Base-by-base conservation (phyloP, 2,329 filamentous ascomycete genomes). In the Aquanectria penicillioides region DNA sequence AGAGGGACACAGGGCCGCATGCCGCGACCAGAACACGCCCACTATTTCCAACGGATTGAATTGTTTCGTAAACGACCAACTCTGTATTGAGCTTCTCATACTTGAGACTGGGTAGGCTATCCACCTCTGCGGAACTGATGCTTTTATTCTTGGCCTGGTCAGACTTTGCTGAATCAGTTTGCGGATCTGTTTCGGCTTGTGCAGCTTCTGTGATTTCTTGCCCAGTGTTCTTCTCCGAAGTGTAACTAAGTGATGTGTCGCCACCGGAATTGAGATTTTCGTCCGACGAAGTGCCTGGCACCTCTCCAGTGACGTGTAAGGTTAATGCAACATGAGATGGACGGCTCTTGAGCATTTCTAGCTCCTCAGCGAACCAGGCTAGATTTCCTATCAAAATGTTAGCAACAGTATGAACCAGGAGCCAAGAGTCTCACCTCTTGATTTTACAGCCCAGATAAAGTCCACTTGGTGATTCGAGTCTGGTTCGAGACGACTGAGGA, bases 381-480 rank as follows among this genome's bases (percentile, higher is more conserved):
- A 44, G 10, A 12, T 44, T 44, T 22, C 31, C 40, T 44, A 11
- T 5, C 3, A n/a, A 31, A 18, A 4, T 9, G 12, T 44, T n/a
- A 44, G 25, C 11, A n/a, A 6, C 2, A 6, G 3, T 22, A n/a
- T 12, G 1, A 3, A 17, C 15, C 10, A 11, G 5, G 9, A 10
- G n/a, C n/a, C 2, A 1, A 29, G 4, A 6, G 2, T 17, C n/a
- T 31, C 15, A 64, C 52, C 61, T 13, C 25, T 37, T 5, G 26
- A 29, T 22, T 29, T 64, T 2, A 62, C 52, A 2, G 62, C 52
- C 62, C 62, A 64, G 12, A 64, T 20, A n/a, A 64, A 64, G 8
- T 62, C 52, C n/a, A 62, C 36, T 18, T 33, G 37, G 2, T 48
- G 43, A 0, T 25, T 8, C 3, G 38, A 6, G 2, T n/a, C 7